Base-by-base conservation (phyloP, 2,329 filamentous ascomycete species). In the Hypoxylon sp. region DNA sequence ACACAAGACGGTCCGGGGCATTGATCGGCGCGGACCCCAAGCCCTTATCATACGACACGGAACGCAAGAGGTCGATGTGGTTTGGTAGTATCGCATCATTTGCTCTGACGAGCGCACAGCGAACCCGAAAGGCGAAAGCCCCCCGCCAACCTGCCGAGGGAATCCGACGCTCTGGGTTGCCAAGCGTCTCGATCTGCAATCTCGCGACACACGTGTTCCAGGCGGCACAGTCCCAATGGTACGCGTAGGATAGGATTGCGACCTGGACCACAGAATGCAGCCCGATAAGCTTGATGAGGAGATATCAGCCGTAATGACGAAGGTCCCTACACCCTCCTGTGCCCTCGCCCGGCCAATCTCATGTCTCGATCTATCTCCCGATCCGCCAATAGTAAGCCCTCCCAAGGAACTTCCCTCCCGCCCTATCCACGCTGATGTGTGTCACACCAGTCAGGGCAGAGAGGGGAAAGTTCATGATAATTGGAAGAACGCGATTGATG, bases 161-260 rank as follows among this genome's bases (percentile, higher is more conserved):
- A 72, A 72, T 70, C 70, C 70, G 70, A 61, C 50, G 54, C 64
- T 72, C 65, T 71, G 70, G 70, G 37, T 58, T 64, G 65, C 68
- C 70, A 70, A 72, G 68, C 55, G 58, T 56, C 57, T 59, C 61
- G 68, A 70, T 72, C 68, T 70, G 63, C 70, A 70, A 66, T 66
- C 68, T 70, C 58, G 70, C 70, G 62, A 71, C 70, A 72, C 70
- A 72, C 70, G 70, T 72, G 70, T 71, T 63, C 61, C 60, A 55
- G 57, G 68, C 53, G 60, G 65, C 69, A 71, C 62, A 69, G 66
- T 71, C 59, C 66, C 66, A 71, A 66, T 71, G 65, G 60, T 69
- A 65, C 51, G 27, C 33, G 31, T 64, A 53, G 62, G 37, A 62
- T 57, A 56, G 50, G 60, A 70, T 48, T 51, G 22, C 2, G 22